Evolutionary conservation across 1,284 basidiomycete species (phyloP), one percentile per base, ranked within the genome.

Genomic region (Melanopsichium pennsylvanicum): DNA sequence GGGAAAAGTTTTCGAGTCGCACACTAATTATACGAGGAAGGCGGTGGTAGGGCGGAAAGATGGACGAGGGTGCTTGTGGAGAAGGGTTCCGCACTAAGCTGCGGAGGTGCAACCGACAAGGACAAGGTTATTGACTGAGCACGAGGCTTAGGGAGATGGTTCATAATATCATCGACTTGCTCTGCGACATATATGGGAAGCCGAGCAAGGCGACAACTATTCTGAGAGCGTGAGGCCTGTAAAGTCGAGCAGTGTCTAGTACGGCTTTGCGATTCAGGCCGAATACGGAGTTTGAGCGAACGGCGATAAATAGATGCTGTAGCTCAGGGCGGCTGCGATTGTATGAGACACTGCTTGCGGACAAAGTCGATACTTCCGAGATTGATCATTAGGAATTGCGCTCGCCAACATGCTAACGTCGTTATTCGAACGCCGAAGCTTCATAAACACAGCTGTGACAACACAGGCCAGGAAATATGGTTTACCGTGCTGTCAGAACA

Each of bases 341-440:
- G 22, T 27, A 18, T 19, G 31, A 41, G 47, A 50, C 47, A 50
- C 47, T 34, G 32, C 25, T 50, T 50, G 47, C 47, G 47, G 47
- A n/a, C n/a, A n/a, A 50, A 42, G 27, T 10, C 26, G n/a, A 5
- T 16, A 27, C 15, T 11, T 29, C n/a, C n/a, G 19, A 6, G 12
- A 37, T 32, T 10, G 16, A 40, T 31, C 3, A 16, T 5, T 7
- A 18, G 4, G 15, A 47, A 5, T 12, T 46, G 18, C 18, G 35
- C 44, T 46, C 35, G 34, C 37, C 18, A 25, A 46, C 13, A 12
- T 21, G 26, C 18, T n/a, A n/a, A 8, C 15, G 15, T 11, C 18
- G 7, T 21, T 21, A n/a, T 29, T 41, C 39, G 16, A 41, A 41
- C 39, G 26, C 39, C 39, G 39, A 29, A 41, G 36, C 4, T 5